Percentiles rank a stretch among this genome's conserved stretches.
Evolutionary conservation across 495 filamentous ascomycete species (phyloP).

Genomic region (Penicillium taxi): DNA sequence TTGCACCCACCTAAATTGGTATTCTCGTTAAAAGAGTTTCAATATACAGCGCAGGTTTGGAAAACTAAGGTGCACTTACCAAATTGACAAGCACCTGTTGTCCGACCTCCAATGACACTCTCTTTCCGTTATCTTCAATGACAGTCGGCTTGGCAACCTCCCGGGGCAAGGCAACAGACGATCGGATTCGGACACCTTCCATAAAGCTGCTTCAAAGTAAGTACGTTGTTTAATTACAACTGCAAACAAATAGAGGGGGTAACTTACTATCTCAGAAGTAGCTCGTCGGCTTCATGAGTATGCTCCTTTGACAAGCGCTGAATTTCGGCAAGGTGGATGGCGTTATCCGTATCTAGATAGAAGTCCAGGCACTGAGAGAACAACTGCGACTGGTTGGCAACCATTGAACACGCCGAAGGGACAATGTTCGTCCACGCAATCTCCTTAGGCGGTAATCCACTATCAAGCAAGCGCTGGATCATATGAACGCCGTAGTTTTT

Average conservation of each 20-base stretch:
- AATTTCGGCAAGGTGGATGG: constrained; percentile 48
- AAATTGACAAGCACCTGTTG: constrained; percentile 44
- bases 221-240: constrained; percentile 1
- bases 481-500: constrained; percentile 60
- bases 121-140: constrained; percentile 35
- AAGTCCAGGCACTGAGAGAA: constrained; percentile 70
- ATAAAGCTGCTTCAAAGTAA: constrained; percentile 37
- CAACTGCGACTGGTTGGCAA: constrained; percentile 64
- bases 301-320: constrained; percentile 43
- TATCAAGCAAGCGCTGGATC: constrained; percentile 58
- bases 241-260: not conserved
- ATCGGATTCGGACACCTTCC: constrained; percentile 53
- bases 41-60: not conserved
- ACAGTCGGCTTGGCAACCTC: constrained; percentile 31
- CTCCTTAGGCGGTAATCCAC: constrained; percentile 50
- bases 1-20: constrained; percentile 35
- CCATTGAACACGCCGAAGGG: constrained; percentile 50
- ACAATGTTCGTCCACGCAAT: constrained; percentile 66
- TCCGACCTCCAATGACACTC: constrained; percentile 38
- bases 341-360: constrained; percentile 54
- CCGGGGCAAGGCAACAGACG: constrained; percentile 47
- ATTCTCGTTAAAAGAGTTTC: not conserved
- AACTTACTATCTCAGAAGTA: constrained; percentile 40
- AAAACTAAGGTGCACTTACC: constrained; percentile 16
- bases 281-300: constrained; percentile 38